These are phyloP conservation scores for Termitomyces sp. DNA, from an alignment of 768 basidiomycete species.

Conservation along the genomic window DNA sequence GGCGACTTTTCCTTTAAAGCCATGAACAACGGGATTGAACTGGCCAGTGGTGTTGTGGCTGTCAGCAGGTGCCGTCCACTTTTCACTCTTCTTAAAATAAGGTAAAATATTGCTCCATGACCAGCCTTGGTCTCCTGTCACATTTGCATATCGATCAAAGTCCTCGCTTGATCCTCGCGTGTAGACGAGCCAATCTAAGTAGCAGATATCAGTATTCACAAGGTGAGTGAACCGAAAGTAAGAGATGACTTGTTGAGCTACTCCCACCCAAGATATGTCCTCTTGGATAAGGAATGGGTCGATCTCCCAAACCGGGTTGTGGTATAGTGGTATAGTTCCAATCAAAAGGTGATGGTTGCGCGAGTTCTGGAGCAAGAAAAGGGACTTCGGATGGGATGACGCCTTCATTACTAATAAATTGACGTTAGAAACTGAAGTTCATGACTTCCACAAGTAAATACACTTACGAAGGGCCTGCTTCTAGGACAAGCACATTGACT, in stretches of 20 bases:
- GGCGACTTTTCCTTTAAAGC: conserved; percentile 16
- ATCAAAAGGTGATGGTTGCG: conserved; percentile 10
- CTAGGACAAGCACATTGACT: conserved; percentile 19
- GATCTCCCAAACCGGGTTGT: conserved; percentile 15
- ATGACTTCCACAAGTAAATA: neutral
- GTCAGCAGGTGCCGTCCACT: conserved; percentile 19
- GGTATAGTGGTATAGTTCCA: conserved; percentile 23
- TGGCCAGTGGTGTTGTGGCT: conserved; percentile 23
- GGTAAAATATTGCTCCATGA: conserved; percentile 20
- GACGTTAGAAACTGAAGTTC: neutral
- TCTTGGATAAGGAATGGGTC: conserved; percentile 15
- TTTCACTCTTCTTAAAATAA: conserved; percentile 24
- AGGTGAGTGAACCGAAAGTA: neutral
- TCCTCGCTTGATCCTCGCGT: conserved; percentile 24
- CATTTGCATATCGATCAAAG: conserved; percentile 20
- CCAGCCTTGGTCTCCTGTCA: conserved; percentile 8
- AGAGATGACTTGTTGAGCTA: conserved; percentile 16
- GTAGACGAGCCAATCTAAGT: conserved; percentile 14
- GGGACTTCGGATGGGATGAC: conserved; percentile 11
- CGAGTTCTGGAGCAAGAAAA: conserved; percentile 7
- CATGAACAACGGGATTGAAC: conserved; percentile 23
- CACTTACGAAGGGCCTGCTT: conserved; percentile 17
- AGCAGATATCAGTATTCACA: neutral
- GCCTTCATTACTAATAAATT: conserved; percentile 7
- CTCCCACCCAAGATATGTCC: conserved; percentile 21